phyloP scores from a whole-genome alignment of 2,329 filamentous ascomycete genomes.

The Fusarium sarcochroum region DNA sequence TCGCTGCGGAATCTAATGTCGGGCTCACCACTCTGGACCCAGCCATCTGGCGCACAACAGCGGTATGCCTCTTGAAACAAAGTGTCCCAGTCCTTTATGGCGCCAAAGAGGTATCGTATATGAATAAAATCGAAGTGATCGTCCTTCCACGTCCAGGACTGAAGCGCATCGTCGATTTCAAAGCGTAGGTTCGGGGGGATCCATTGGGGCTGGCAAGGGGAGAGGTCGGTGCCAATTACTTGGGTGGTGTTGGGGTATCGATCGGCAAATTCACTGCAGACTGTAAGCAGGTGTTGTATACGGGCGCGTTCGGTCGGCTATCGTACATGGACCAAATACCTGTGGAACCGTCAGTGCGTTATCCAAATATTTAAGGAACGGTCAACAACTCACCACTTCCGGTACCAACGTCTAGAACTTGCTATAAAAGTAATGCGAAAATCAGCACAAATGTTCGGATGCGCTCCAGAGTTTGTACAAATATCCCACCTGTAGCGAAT shows the following conservation, averaged over 20 bases:
- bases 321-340: constrained; percentile 1
- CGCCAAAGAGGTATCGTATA: neutral
- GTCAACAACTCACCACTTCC: neutral
- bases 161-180: neutral
- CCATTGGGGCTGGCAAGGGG: constrained; percentile 9
- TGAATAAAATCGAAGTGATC: neutral
- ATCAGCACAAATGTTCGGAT: fast-evolving
- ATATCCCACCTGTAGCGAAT: neutral
- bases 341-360: fast-evolving
- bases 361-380: fast-evolving
- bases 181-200: neutral
- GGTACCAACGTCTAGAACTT: constrained; percentile 6
- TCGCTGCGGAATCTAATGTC: constrained; percentile 1
- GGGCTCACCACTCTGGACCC: neutral
- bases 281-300: neutral
- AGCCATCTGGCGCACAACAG: neutral
- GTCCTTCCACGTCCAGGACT: neutral
- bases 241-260: neutral
- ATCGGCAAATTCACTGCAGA: neutral
- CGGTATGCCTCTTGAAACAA: neutral
- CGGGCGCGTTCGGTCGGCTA: fast-evolving
- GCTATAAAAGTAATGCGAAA: fast-evolving
- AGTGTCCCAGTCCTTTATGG: neutral
- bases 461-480: fast-evolving
- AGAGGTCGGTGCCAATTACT: constrained; percentile 6